phyloP scores from a whole-genome alignment of 2,329 filamentous ascomycete genomes.

The Diaporthe sp. region DNA sequence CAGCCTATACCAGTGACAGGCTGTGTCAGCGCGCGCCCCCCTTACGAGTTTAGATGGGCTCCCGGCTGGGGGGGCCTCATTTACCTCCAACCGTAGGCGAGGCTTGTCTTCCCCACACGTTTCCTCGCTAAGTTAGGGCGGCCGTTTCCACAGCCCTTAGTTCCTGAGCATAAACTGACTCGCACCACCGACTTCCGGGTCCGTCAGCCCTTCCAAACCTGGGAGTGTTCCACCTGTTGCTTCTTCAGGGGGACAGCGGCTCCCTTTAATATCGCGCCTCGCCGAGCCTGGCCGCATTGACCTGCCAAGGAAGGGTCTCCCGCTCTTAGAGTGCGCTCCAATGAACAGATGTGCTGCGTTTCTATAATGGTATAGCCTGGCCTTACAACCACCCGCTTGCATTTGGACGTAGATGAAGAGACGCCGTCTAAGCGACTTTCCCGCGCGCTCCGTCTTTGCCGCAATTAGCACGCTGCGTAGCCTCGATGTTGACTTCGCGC shows the following conservation, averaged over 20 bases:
- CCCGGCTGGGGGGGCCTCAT: background rate
- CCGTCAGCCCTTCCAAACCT: background rate
- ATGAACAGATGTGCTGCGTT: too few relatives aligned
- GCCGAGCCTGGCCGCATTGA: background rate
- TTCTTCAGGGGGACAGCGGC: background rate
- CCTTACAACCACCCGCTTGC: too few relatives aligned
- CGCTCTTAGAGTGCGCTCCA: background rate
- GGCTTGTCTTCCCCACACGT: slow-evolving; percentile 6
- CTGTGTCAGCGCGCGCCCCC: slow-evolving; percentile 17
- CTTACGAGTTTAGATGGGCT: background rate
- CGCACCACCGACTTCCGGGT: background rate
- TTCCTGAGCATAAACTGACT: background rate
- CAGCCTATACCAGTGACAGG: background rate
- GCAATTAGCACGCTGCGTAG: background rate
- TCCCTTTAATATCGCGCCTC: background rate
- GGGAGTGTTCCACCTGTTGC: too few relatives aligned
- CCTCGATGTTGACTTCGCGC: background rate
- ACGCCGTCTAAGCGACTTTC: background rate
- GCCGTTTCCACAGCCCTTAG: background rate
- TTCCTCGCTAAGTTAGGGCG: background rate
- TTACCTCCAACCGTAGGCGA: slow-evolving; percentile 2
- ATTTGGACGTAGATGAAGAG: background rate
- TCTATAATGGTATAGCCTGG: too few relatives aligned
- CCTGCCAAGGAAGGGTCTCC: background rate
- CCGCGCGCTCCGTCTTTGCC: background rate